phyloP scores from a whole-genome alignment of 2,329 filamentous ascomycete genomes.

The Tolypocladium nubicola region DNA sequence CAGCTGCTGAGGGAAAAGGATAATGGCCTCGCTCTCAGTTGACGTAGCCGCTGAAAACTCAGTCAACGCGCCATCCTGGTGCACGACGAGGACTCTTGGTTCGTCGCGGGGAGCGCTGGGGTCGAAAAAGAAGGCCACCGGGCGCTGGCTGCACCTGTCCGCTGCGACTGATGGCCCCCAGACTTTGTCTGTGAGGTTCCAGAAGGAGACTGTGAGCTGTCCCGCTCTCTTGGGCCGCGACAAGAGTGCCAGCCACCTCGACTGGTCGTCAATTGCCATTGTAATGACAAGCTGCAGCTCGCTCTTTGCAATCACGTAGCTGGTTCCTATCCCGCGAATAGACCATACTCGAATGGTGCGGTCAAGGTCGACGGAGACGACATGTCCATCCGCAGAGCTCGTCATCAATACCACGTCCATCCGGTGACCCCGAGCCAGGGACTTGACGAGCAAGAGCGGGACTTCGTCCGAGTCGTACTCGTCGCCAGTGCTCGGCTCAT shows the following conservation, averaged over 20 bases:
- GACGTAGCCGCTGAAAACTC: constrained; percentile 39
- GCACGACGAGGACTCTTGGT: constrained; percentile 48
- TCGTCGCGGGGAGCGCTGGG: constrained; percentile 23
- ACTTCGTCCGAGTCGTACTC: constrained; percentile 33
- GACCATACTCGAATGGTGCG: constrained; percentile 58
- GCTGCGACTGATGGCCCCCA: constrained; percentile 47
- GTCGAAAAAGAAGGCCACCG: constrained; percentile 55
- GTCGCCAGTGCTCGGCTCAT: constrained; percentile 34
- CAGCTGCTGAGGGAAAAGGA: constrained; percentile 42
- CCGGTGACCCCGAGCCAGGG: constrained; percentile 50
- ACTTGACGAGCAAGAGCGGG: constrained; percentile 47
- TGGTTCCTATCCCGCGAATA: constrained; percentile 31
- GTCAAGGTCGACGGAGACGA: constrained; percentile 63
- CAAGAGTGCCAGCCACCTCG: constrained; percentile 56
- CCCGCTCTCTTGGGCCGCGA: constrained; percentile 32
- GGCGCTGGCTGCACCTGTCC: constrained; percentile 40
- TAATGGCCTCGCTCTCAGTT: constrained; percentile 24
- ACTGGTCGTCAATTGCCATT: constrained; percentile 53
- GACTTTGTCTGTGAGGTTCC: constrained; percentile 46
- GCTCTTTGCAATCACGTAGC: constrained; percentile 30
- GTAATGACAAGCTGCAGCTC: constrained; percentile 50
- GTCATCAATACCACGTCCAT: constrained; percentile 59
- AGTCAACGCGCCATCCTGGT: constrained; percentile 51
- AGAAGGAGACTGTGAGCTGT: constrained; percentile 39
- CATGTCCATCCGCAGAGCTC: constrained; percentile 50